Evolutionary conservation across 306 rosid species (phyloP).

Genomic region (Cucumis sativus): Cucumber_9930_V3 NC_026657.2:6493001-6493500

Average conservation of each 20-base stretch:
- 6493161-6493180: no score
- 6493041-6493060: no score
- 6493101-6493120: no score
- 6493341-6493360: slow-evolving; percentile 85
- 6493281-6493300: not conserved
- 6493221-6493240: no score
- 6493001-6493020: no score
- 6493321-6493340: not conserved
- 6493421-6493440: slow-evolving; percentile 98
- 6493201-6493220: no score
- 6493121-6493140: no score
- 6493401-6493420: slow-evolving; percentile 96
- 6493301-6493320: not conserved
- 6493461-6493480: slow-evolving; percentile 53
- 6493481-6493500: slow-evolving; percentile 83
- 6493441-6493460: slow-evolving; percentile 89
- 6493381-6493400: slow-evolving; percentile 85
- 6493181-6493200: no score
- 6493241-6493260: not conserved
- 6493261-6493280: not conserved
- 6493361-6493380: slow-evolving; percentile 89
- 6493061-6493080: no score
- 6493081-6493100: no score
- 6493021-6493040: no score
- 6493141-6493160: no score